Percentiles rank a stretch among this genome's conserved stretches.
These are phyloP conservation scores for Fusarium marasasianum DNA, from an alignment of 2,329 filamentous ascomycete species.

Conservation along the genomic window DNA sequence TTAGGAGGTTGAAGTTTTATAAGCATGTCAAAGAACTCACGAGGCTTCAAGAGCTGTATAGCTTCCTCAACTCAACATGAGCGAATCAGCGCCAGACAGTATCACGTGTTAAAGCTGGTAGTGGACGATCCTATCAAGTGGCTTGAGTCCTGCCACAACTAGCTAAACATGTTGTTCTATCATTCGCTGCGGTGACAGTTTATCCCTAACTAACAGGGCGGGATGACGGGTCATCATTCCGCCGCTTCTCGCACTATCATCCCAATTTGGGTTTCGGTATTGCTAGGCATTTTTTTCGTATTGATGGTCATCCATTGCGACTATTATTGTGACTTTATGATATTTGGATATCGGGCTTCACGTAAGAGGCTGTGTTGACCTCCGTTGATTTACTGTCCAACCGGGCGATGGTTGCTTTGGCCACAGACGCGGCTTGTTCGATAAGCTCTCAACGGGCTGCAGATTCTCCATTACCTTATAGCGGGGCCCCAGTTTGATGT, in stretches of 20 bases:
- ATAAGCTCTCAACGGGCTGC: not conserved
- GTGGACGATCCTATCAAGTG: conserved; percentile 22
- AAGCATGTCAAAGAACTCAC: not conserved
- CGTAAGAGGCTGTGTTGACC: not conserved
- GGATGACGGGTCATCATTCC: conserved; percentile 45
- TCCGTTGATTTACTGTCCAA: not conserved
- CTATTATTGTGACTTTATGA: not conserved
- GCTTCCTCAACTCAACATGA: not conserved
- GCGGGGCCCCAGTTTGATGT: not conserved
- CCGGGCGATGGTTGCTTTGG: not conserved
- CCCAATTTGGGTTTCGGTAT: conserved; percentile 14
- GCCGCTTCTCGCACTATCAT: conserved; percentile 40
- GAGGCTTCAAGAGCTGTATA: conserved; percentile 5
- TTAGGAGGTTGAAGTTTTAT: not conserved
- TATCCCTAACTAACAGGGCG: conserved; percentile 1
- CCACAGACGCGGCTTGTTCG: not conserved
- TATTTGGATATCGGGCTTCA: not conserved
- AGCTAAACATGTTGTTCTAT: conserved; percentile 10
- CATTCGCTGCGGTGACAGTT: conserved; percentile 34
- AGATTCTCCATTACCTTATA: not conserved
- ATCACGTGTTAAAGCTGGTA: conserved; percentile 35
- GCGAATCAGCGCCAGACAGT: conserved; percentile 32
- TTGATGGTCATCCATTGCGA: not conserved
- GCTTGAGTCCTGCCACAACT: conserved; percentile 23
- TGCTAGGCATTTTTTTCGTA: not conserved